These are phyloP conservation scores for Asterionellopsis glacialis DNA, from an alignment of 108 stramenopile genomes.

Conservation along the genomic window DNA sequence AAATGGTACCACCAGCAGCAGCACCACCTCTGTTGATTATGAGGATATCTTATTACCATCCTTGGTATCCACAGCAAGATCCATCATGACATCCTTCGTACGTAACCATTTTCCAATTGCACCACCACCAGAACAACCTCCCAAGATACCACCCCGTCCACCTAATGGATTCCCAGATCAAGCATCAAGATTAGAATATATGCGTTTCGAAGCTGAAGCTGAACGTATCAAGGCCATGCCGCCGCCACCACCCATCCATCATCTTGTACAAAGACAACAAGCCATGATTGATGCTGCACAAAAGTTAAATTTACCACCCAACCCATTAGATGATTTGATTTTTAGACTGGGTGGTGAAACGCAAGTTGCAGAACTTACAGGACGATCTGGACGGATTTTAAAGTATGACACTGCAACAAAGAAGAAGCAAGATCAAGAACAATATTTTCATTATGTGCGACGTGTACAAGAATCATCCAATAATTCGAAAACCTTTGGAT, in stretches of 20 bases:
- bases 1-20: background rate
- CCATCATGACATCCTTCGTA: conserved; percentile 36
- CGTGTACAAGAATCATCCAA: conserved; percentile 23
- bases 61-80: conserved; percentile 33
- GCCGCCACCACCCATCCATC: conserved; percentile 37
- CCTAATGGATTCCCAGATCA: conserved; percentile 24
- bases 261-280: conserved; percentile 26
- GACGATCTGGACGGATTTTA: conserved; percentile 59
- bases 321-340: conserved; percentile 68
- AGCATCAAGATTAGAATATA: conserved; percentile 8
- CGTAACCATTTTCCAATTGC: conserved; percentile 46
- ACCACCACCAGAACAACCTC: conserved; percentile 28
- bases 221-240: conserved; percentile 28
- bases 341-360: conserved; percentile 62
- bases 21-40: conserved; percentile 15
- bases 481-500: conserved; percentile 15
- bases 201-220: conserved; percentile 16
- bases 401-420: no score
- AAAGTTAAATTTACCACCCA: conserved; percentile 47
- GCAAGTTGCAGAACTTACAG: conserved; percentile 82
- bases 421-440: conserved; percentile 11
- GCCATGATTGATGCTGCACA: conserved; percentile 19
- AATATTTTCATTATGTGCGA: conserved; percentile 36
- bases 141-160: conserved; percentile 30
- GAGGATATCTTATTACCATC: conserved; percentile 24